These are phyloP conservation scores for Funneliformis caledonium DNA, from an alignment of 371 early-diverging fungal species.

Conservation along the genomic window DNA sequence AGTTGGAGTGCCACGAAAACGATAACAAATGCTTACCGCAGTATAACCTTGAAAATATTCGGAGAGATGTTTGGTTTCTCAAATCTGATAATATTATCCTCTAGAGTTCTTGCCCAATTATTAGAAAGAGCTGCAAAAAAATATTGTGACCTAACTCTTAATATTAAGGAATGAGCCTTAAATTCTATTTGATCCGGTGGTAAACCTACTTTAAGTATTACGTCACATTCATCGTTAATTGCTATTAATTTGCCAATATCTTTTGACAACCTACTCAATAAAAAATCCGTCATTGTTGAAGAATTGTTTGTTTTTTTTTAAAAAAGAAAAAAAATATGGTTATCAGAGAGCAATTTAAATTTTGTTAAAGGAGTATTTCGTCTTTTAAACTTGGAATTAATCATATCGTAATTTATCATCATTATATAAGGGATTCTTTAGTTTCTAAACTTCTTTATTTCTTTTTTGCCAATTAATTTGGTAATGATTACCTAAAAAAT, in stretches of 20 bases:
- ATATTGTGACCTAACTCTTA: not conserved
- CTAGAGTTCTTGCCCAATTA: slow-evolving; percentile 21
- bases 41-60: not conserved
- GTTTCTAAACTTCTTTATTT: no score
- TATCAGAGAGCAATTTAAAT: no score
- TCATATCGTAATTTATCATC: no score
- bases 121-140: slow-evolving; percentile 4
- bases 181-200: not conserved
- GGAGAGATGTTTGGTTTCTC: slow-evolving; percentile 27
- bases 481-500: no score
- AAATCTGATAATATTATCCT: not conserved
- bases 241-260: not conserved
- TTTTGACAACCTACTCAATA: not conserved
- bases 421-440: no score
- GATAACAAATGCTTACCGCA: not conserved
- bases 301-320: no score
- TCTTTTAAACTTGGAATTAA: no score
- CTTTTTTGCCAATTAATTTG: no score
- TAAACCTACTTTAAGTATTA: not conserved
- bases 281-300: not conserved
- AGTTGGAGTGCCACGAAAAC: not conserved
- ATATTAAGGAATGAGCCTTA: not conserved
- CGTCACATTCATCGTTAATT: not conserved
- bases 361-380: no score
- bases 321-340: no score